Conservation (phyloP, 1,284 basidiomycete species). For the Pascua guehoae region DNA sequence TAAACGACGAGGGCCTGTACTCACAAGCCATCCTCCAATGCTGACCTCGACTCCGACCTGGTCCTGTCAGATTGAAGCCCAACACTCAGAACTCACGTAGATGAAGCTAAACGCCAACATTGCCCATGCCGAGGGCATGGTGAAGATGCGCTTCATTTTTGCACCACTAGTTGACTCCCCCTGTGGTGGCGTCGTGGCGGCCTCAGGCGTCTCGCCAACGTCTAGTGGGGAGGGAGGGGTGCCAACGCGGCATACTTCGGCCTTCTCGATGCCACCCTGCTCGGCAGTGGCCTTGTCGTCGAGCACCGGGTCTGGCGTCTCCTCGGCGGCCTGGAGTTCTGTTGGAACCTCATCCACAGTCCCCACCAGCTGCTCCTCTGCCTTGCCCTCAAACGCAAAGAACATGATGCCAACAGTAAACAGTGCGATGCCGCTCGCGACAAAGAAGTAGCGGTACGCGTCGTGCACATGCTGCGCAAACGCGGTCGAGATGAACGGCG, state of each 20-base stretch:
- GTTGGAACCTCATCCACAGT: not conserved
- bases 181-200: not conserved
- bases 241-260: too few relatives aligned
- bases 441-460: conserved; percentile 15
- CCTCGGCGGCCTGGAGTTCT: too few relatives aligned
- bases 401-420: conserved; percentile 8
- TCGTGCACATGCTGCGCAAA: conserved; percentile 46
- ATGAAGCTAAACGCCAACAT: conserved; percentile 14
- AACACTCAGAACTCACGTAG: conserved; percentile 10
- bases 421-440: conserved; percentile 15
- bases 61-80: not conserved
- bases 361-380: conserved; percentile 19
- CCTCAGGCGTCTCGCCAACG: not conserved
- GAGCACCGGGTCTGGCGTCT: not conserved
- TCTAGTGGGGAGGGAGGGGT: too few relatives aligned
- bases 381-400: conserved; percentile 13
- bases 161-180: conserved; percentile 1
- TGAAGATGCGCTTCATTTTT: conserved; percentile 19
- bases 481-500: conserved; percentile 63
- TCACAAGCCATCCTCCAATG: conserved; percentile 8
- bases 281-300: not conserved
- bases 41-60: conserved; percentile 18
- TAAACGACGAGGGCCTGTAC: not conserved
- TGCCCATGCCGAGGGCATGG: conserved; percentile 5
- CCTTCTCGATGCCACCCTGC: too few relatives aligned